phyloP scores from a whole-genome alignment of 805 yeast species.

The Candida pseudoglaebosa region DNA sequence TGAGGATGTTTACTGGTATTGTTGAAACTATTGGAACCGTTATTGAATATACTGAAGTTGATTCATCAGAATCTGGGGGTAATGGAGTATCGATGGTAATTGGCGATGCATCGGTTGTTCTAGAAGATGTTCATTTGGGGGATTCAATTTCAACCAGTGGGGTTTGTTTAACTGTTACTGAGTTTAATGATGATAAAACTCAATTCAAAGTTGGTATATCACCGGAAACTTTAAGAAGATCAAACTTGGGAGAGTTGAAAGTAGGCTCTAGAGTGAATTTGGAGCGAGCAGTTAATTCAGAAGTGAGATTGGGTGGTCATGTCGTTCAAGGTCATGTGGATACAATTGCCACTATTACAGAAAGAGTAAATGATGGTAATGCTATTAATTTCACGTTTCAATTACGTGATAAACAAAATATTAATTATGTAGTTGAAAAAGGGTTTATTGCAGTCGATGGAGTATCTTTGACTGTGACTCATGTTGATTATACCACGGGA shows the following conservation, averaged over 20 bases:
- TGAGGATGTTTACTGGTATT: slow-evolving; percentile 85
- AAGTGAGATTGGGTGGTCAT: slow-evolving; percentile 92
- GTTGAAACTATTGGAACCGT: slow-evolving; percentile 81
- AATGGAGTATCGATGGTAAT: slow-evolving; percentile 72
- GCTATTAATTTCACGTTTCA: slow-evolving; percentile 73
- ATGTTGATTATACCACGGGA: slow-evolving; percentile 55
- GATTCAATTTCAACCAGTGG: slow-evolving; percentile 93
- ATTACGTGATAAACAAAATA: slow-evolving; percentile 57
- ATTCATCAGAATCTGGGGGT: slow-evolving; percentile 55
- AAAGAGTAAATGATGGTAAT: slow-evolving; percentile 59
- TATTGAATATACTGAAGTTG: slow-evolving; percentile 42
- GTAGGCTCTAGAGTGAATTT: slow-evolving; percentile 68
- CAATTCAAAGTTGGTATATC: slow-evolving; percentile 86
- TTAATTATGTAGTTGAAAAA: slow-evolving; percentile 83
- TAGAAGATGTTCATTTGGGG: slow-evolving; percentile 84
- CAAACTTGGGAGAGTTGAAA: slow-evolving; percentile 64
- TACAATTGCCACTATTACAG: slow-evolving; percentile 67
- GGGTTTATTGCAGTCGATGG: slow-evolving; percentile 95
- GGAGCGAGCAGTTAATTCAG: slow-evolving; percentile 86
- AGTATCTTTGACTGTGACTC: slow-evolving; percentile 82
- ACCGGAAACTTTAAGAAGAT: slow-evolving; percentile 83
- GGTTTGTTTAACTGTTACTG: slow-evolving; percentile 87
- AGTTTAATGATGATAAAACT: slow-evolving; percentile 47
- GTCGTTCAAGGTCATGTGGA: slow-evolving; percentile 98
- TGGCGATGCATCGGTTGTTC: slow-evolving; percentile 54